Evolutionary conservation across 2,329 filamentous ascomycete genomes (phyloP), one percentile per base, ranked within the genome.

Genomic region (Colletotrichum brevisporum): DNA sequence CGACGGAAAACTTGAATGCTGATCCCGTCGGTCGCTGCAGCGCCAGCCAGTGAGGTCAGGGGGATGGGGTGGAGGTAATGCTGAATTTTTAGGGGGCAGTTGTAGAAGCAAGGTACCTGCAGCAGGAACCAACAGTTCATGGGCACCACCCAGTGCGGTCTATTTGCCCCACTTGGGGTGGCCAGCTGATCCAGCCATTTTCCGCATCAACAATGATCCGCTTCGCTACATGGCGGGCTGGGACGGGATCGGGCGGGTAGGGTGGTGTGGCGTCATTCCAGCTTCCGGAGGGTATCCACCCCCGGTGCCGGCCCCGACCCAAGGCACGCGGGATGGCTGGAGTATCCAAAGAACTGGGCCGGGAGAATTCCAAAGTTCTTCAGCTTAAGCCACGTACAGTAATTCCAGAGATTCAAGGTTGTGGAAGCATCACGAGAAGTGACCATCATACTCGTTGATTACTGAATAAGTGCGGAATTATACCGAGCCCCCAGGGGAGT

Each of bases 61-160:
- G 52, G 50, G 41, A 59, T 56, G 66, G 67, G 62, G 61, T 68
- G 48, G 61, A 65, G 61, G 66, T 68, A 47, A 27, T 52, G 59
- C 36, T 27, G 27, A 18, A 26, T 54, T 58, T 64, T 68, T 68
- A 53, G 26, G 60, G 65, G 60, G 65, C 51, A 26, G 31, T 43
- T 50, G 43, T 64, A 64, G 57, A 59, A 59, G 55, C 54, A 47
- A 61, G 69, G 69, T 71, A 69, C 69, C 69, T 71, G 69, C 69
- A 71, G 60, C 65, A 69, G 43, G 65, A 68, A 71, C 69, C 69
- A 65, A 69, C 69, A 69, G 65, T 69, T 71, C 65, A 26, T 65
- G 65, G 53, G 45, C 54, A 54, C 54, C 54, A 54, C 54, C 55
- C 55, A 56, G 55, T 60, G 45, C 66, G 8, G 8, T n/a, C 48